Conservation (phyloP, 2,329 filamentous ascomycete species). For the Myriosclerotinia duriaeana region DNA sequence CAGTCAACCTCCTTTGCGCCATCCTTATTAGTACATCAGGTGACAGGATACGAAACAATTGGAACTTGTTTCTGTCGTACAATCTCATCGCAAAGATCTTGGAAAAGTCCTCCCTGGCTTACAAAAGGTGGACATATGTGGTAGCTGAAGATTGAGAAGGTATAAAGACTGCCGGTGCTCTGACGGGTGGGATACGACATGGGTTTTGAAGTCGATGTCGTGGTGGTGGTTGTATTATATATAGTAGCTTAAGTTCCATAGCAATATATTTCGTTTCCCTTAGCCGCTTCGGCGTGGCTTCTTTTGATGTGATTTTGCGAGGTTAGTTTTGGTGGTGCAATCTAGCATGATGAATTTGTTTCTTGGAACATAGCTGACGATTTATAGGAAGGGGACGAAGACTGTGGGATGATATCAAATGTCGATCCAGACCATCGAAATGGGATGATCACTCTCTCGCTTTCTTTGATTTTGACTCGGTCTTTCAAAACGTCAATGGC, state of each 20-base stretch:
- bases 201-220: not conserved
- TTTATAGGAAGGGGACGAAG: not conserved
- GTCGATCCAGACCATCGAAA: not conserved
- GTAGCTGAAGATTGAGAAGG: not conserved
- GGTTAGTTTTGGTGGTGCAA: not conserved
- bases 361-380: not conserved
- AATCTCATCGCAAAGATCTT: too few species aligned
- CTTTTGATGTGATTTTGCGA: not conserved
- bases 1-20: constrained; percentile 64
- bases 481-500: too few species aligned
- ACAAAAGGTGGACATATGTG: too few species aligned
- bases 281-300: constrained; percentile 1
- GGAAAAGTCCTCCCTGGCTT: too few species aligned
- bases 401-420: not conserved
- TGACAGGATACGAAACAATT: constrained; percentile 76
- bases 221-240: not conserved
- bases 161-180: not conserved
- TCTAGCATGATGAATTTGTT: too few species aligned
- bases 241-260: too few species aligned
- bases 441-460: too few species aligned
- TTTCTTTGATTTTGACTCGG: too few species aligned
- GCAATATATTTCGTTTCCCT: not conserved
- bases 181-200: not conserved
- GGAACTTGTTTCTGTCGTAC: not conserved
- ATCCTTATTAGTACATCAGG: constrained; percentile 76